Conservation (phyloP, 2,329 filamentous ascomycete species). For the Microdochium bolleyi region DNA sequence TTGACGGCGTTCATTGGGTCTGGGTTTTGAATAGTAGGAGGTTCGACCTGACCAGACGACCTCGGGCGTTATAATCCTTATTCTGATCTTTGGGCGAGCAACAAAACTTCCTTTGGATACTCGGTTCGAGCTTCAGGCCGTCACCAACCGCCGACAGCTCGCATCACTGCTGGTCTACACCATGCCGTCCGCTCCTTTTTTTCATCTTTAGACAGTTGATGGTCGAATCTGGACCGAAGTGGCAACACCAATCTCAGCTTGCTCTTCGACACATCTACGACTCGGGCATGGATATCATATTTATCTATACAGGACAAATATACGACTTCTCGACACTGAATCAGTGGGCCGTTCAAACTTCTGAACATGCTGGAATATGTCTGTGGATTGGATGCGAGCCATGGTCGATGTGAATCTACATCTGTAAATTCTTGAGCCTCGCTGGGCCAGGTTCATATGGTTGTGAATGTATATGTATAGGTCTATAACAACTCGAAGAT, state of each 20-base stretch:
- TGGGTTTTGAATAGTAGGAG: neutral
- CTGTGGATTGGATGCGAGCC: too few relatives aligned
- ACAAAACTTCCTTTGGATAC: neutral
- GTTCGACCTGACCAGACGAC: neutral
- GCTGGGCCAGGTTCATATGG: too few relatives aligned
- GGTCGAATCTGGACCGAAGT: neutral
- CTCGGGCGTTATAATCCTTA: neutral
- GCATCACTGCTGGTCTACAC: conserved; percentile 1
- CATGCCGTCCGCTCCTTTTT: conserved; percentile 22
- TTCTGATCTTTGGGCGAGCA: neutral
- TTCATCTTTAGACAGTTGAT: neutral
- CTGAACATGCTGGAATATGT: too few relatives aligned
- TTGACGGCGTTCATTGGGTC: neutral
- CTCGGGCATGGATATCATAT: neutral
- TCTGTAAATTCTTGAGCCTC: too few relatives aligned
- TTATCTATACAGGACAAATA: neutral
- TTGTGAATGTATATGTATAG: too few relatives aligned
- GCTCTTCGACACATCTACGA: neutral
- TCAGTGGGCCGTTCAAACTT: too few relatives aligned
- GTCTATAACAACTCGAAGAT: too few relatives aligned
- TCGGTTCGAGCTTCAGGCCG: neutral
- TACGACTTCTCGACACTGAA: neutral
- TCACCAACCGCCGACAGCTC: too few relatives aligned
- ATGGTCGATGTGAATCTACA: too few relatives aligned
- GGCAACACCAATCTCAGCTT: neutral